phyloP scores from a whole-genome alignment of 1,284 basidiomycete genomes.

The Anthracocystis panici-leucophaei region DNA sequence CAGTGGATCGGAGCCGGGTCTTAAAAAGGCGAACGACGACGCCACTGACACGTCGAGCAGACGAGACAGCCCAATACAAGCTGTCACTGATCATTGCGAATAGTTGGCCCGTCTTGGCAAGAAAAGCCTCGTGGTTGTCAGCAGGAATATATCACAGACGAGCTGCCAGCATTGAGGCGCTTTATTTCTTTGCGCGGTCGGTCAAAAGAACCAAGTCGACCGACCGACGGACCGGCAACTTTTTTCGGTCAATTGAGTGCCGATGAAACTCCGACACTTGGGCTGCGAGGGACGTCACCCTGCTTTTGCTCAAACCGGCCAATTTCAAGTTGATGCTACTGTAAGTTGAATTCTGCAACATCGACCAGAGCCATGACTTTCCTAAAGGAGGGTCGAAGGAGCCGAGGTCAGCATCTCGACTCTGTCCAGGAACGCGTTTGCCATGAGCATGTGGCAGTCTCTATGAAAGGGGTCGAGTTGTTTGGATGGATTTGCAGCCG shows the following conservation, averaged over 20 bases:
- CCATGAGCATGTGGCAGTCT: conserved; percentile 11
- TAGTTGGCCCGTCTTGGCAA: conserved; percentile 1
- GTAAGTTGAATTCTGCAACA: too few relatives aligned
- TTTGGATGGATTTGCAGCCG: background rate
- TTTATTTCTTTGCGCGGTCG: conserved; percentile 1
- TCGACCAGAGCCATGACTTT: background rate
- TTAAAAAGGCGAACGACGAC: background rate
- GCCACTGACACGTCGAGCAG: background rate
- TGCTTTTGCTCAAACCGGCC: background rate
- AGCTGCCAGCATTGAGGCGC: background rate
- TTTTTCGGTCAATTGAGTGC: background rate
- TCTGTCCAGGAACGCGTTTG: conserved; percentile 11
- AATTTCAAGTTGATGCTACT: background rate
- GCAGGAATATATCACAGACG: too few relatives aligned
- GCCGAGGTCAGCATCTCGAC: background rate
- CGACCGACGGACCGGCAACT: conserved; percentile 1
- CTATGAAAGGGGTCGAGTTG: background rate
- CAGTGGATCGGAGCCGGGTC: background rate
- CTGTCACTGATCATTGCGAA: background rate
- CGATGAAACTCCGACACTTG: background rate
- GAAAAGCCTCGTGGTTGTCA: too few relatives aligned
- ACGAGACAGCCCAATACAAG: background rate
- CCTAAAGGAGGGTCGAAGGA: background rate
- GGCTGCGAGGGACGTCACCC: background rate
- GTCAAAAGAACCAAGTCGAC: background rate